A percentile compares a stretch with the other conserved stretches of the same genome.
Conservation (phyloP, 768 basidiomycete genomes). For the Podaxis sp. region DNA sequence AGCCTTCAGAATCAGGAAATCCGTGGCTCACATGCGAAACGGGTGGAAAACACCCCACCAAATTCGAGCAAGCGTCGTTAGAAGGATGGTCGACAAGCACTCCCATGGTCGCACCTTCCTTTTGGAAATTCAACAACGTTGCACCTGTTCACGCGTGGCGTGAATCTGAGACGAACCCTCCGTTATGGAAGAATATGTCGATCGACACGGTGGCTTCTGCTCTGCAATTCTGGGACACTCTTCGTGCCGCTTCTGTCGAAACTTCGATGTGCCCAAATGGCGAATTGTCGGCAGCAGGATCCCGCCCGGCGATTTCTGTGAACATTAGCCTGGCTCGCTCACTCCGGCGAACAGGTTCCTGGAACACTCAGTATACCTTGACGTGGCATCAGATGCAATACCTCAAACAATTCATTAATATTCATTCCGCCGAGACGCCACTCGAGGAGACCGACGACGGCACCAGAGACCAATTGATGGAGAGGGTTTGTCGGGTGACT, state of each 20-base stretch:
- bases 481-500: conserved; percentile 46
- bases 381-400: conserved; percentile 68
- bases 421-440: conserved; percentile 37
- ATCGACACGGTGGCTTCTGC: conserved; percentile 36
- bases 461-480: conserved; percentile 29
- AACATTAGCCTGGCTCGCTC: conserved; percentile 35
- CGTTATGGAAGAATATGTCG: conserved; percentile 50
- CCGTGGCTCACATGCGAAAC: conserved; percentile 44
- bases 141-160: conserved; percentile 64
- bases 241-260: conserved; percentile 45
- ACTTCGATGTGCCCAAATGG: conserved; percentile 18
- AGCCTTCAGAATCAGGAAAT: conserved; percentile 32
- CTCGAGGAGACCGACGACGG: conserved; percentile 41
- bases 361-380: conserved; percentile 58
- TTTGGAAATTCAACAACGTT: conserved; percentile 56
- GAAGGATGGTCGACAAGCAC: conserved; percentile 42
- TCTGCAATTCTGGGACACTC: conserved; percentile 51
- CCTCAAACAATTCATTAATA: conserved; percentile 47
- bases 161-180: conserved; percentile 41
- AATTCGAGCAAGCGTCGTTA: conserved; percentile 39
- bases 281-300: conserved; percentile 1
- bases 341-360: conserved; percentile 56
- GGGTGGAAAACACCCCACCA: conserved; percentile 37
- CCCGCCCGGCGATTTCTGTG: conserved; percentile 14
- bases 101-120: conserved; percentile 46